Base-by-base conservation (phyloP, 2,329 filamentous ascomycete species). In the Gaeumannomyces tritici region DNA sequence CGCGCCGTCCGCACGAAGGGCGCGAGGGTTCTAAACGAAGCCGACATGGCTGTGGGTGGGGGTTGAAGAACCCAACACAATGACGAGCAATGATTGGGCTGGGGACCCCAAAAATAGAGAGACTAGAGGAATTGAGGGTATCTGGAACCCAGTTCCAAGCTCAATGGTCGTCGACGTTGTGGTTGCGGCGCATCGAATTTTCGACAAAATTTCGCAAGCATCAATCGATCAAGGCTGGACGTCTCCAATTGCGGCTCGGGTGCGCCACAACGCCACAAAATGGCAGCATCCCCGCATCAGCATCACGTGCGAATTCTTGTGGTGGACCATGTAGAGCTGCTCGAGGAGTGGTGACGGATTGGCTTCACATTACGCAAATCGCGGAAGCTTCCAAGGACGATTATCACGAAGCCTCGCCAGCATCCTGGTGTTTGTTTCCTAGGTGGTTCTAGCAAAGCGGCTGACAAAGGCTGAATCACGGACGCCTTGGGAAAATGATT, bases 1-100 rank as follows among this genome's bases (percentile, higher is more conserved):
- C 91, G 89, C 76, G 90, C 89, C 68, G 91, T 89, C 81, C 90
- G 89, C 79, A 95, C 77, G 72, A 96, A 87, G 71, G 91, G 88
- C 77, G 86, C 85, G 71, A 91, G 73, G 66, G 89, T 86, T 81
- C 91, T 87, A 75, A 91, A 84, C 73, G 95, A 86, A 73, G 84
- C 84, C 77, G 91, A 88, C 90, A 96, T 96, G 73, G 42, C 76
- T 89, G 80, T 73, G 60, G 63, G 65, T 57, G 61, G 27, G 21
- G 51, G 62, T 59, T 62, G 47, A 55, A 64, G 65, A 65, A 61
- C 63, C 64, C 65, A 56, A 60, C 63, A 66, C 62, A 57, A n/a
- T 29, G 26, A 51, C 11, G 54, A 6, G 54, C 24, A 65, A 65
- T 62, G 7, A 51, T 2, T 6, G 11, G 42, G 13, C 18, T 8